Evolutionary conservation across 345 rosid species (phyloP).

Genomic region (Salix udensis): DNA sequence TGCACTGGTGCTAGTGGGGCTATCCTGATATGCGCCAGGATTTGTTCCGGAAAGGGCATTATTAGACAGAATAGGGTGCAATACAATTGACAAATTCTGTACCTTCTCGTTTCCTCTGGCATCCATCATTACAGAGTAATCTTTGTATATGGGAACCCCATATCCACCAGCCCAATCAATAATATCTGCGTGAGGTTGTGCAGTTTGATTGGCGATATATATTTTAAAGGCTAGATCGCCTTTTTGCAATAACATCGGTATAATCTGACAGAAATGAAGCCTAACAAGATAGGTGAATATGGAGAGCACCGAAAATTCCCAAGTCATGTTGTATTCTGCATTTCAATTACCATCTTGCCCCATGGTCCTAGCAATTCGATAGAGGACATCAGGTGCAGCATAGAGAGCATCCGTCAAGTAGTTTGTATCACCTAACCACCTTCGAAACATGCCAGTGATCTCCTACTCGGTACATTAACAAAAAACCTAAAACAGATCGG

Average conservation of each 20-base stretch:
- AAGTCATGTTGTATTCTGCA: slow-evolving; percentile 1
- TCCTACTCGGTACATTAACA: no score
- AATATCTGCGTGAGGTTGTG: background rate
- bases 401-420: no score
- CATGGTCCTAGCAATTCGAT: slow-evolving; percentile 4
- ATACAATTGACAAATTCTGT: background rate
- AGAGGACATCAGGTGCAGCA: slow-evolving; percentile 3
- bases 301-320: slow-evolving; percentile 12
- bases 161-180: background rate
- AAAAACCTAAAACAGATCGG: no score
- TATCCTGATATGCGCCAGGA: background rate
- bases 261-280: slow-evolving; percentile 9
- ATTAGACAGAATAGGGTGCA: slow-evolving; percentile 1
- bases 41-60: background rate
- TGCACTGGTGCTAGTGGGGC: slow-evolving; percentile 2
- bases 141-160: slow-evolving; percentile 9
- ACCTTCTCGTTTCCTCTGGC: background rate
- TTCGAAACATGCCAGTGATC: no score
- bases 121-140: background rate
- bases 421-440: no score
- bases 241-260: background rate
- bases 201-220: slow-evolving; percentile 9
- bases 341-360: background rate
- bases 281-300: background rate
- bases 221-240: background rate